Percentiles rank a stretch among this genome's conserved stretches.
phyloP scores from a whole-genome alignment of 1,139 yeast genomes.

The Magnusiomyces suaveolens region DNA sequence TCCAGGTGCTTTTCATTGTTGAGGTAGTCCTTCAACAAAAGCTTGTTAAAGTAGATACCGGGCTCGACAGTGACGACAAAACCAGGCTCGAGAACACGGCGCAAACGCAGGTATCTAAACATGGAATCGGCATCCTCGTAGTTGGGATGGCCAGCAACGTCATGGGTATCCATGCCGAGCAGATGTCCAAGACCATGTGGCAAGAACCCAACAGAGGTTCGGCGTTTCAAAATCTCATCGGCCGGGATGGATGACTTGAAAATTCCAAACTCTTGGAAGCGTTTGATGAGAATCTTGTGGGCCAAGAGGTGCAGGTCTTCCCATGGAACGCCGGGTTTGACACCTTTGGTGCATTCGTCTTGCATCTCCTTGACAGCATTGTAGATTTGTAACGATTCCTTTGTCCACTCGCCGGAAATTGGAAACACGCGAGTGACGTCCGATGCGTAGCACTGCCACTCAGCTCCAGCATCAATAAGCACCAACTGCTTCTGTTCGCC shows the following conservation, averaged over 20 bases:
- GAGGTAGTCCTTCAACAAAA: slow-evolving; percentile 57
- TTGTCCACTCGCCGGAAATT: slow-evolving; percentile 77
- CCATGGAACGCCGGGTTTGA: slow-evolving; percentile 80
- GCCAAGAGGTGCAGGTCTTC: slow-evolving; percentile 74
- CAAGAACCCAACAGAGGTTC: slow-evolving; percentile 68
- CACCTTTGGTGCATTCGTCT: slow-evolving; percentile 49
- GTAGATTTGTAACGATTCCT: slow-evolving; percentile 76
- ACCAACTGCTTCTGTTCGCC: slow-evolving; percentile 49
- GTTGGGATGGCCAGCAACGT: slow-evolving; percentile 81
- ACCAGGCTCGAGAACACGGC: slow-evolving; percentile 59
- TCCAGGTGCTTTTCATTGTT: slow-evolving; percentile 45
- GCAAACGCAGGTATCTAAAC: slow-evolving; percentile 65
- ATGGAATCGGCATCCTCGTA: slow-evolving; percentile 73
- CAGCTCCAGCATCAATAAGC: slow-evolving; percentile 93
- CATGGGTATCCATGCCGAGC: slow-evolving; percentile 92
- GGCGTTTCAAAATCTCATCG: slow-evolving; percentile 59
- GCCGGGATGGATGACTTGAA: slow-evolving; percentile 46
- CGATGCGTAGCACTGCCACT: slow-evolving; percentile 85
- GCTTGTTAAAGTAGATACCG: slow-evolving; percentile 84
- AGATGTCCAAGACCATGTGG: slow-evolving; percentile 96
- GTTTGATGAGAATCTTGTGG: slow-evolving; percentile 65
- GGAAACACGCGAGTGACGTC: slow-evolving; percentile 97
- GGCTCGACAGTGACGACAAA: slow-evolving; percentile 96
- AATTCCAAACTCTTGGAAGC: slow-evolving; percentile 65
- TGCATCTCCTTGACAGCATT: slow-evolving; percentile 83